These are phyloP conservation scores for Xylaria sp. DNA, from an alignment of 2,329 filamentous ascomycete species.

Conservation along the genomic window DNA sequence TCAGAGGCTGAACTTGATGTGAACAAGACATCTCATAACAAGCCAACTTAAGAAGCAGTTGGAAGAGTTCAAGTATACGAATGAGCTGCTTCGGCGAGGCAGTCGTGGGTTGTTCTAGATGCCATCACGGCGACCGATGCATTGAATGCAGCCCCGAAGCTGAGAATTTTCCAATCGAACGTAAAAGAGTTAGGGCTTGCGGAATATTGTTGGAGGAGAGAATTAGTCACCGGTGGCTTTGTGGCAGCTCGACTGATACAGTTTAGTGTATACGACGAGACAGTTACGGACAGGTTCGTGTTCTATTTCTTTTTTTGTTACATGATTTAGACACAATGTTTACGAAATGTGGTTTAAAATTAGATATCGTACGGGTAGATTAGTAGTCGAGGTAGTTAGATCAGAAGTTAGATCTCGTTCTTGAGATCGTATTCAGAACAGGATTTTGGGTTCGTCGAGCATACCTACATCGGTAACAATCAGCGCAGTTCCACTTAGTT, in stretches of 20 bases:
- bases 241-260: neutral
- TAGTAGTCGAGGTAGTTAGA: neutral
- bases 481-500: too few species aligned
- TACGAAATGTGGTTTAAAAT: slow-evolving; percentile 15
- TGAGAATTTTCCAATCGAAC: neutral
- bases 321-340: too few species aligned
- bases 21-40: neutral
- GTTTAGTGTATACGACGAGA: slow-evolving; percentile 8
- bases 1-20: neutral
- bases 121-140: neutral
- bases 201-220: neutral
- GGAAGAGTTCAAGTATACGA: neutral
- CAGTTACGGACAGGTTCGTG: neutral
- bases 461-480: too few species aligned
- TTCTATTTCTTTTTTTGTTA: too few species aligned
- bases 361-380: slow-evolving; percentile 8
- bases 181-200: neutral
- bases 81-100: neutral
- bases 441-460: too few species aligned
- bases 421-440: neutral
- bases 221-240: neutral
- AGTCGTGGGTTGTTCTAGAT: neutral
- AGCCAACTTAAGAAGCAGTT: neutral
- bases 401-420: too few species aligned
- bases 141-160: neutral